Evolutionary conservation across 1,139 yeast genomes (phyloP), one percentile per base, ranked within the genome.

Genomic region (Wickerhamomyces sp.): DNA sequence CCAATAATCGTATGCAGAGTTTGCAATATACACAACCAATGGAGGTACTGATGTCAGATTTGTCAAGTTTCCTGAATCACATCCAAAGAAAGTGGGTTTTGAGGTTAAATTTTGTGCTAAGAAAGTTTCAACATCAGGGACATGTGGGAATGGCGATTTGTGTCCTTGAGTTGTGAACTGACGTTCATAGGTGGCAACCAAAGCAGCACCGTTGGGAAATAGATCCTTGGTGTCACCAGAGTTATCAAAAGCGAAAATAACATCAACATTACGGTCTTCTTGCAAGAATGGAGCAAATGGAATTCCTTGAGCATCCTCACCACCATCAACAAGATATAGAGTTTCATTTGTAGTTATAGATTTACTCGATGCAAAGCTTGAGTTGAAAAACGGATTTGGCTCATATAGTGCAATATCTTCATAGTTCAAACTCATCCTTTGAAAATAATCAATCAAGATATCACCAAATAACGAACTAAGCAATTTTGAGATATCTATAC

Each of bases 11-110:
- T 78, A 81, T 42, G 87, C 84, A 50, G 84, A 66, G 65, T 88
- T 88, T 41, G 95, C 91, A 52, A 80, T 75, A 65, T 86, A 89
- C 14, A 88, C 81, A 46, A 89, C 69, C 52, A 88, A 70, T 1
- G 96, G 95, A n/a, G 93, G 88, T 36, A 68, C 61, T 43, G 66
- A 61, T 34, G 65, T 66, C 45, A 81, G 66, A 38, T 68, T 62
- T 7, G 90, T 77, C 56, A 83, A 67, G 60, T 87, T 85, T 2
- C 64, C 59, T n/a, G 85, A 78, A 60, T 84, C 79, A 67, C 96
- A 88, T 40, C 96, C 96, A 60, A 88, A 88, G 67, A 88, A 88
- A 0, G 85, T 73, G 43, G 96, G 93, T 54, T 63, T 75, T 10
- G 80, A 68, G 34, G 65, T 63, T 48, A 83, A 68, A 51, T 84